These are phyloP conservation scores for Carex myosuroides DNA, from an alignment of 176 grass and related monocot genomes.

Conservation along the genomic window DNA sequence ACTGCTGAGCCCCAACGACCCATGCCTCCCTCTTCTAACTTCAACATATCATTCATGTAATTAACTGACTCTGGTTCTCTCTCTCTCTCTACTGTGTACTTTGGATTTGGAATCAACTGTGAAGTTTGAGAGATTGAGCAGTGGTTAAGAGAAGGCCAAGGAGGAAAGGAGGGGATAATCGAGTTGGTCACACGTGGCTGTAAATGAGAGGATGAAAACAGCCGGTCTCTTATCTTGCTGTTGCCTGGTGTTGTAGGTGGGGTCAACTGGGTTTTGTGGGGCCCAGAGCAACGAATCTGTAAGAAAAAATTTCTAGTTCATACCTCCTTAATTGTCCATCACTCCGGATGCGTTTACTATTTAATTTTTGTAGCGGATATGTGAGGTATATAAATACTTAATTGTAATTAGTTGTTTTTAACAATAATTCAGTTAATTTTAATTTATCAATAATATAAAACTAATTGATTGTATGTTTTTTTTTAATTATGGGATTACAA, in stretches of 20 bases:
- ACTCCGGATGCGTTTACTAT: too few species aligned
- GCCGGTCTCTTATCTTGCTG: conserved; percentile 29
- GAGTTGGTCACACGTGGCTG: conserved; percentile 17
- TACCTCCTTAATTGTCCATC: too few species aligned
- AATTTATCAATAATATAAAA: too few species aligned
- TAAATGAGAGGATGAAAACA: conserved; percentile 18
- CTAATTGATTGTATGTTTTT: too few species aligned
- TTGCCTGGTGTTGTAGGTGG: neutral
- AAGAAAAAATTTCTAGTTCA: too few species aligned
- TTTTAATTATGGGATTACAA: too few species aligned
- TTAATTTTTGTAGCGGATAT: too few species aligned
- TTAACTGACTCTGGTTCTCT: neutral
- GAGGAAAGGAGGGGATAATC: conserved; percentile 4
- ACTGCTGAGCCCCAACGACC: neutral
- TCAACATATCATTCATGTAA: conserved; percentile 16
- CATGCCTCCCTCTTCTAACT: conserved; percentile 14
- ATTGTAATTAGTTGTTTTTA: too few species aligned
- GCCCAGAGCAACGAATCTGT: neutral
- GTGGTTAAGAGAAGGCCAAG: conserved; percentile 15
- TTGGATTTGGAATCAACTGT: neutral
- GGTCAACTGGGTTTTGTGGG: conserved; percentile 9
- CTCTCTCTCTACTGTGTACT: neutral
- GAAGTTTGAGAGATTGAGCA: neutral
- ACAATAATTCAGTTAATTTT: too few species aligned
- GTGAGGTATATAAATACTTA: too few species aligned